phyloP scores from a whole-genome alignment of 257 asterid genomes.

The Nicotiana paniculata region DNA sequence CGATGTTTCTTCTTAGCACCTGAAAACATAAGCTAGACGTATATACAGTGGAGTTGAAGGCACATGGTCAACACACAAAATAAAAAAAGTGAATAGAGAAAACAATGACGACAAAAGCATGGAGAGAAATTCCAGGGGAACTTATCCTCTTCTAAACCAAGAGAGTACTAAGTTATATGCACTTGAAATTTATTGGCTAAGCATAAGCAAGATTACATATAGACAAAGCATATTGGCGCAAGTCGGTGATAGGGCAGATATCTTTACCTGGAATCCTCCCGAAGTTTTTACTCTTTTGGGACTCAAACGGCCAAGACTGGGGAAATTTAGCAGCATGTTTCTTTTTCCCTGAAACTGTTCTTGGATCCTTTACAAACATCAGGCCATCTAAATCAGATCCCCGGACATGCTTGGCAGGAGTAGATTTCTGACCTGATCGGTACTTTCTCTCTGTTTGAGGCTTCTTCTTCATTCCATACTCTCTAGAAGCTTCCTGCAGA shows the following conservation, averaged over 20 bases:
- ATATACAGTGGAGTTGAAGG: constrained; percentile 18
- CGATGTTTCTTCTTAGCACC: constrained; percentile 90
- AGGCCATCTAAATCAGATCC: constrained; percentile 53
- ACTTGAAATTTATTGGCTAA: not conserved
- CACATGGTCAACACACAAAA: constrained; percentile 3
- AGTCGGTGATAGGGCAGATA: not conserved
- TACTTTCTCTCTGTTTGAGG: constrained; percentile 36
- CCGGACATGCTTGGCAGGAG: constrained; percentile 24
- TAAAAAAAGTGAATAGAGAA: not conserved
- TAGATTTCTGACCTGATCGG: constrained; percentile 21
- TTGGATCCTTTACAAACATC: constrained; percentile 62
- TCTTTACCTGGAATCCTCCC: constrained; percentile 53
- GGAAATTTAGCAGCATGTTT: constrained; percentile 49
- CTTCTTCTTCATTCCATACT: constrained; percentile 54
- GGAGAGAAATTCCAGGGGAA: not conserved
- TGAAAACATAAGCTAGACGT: constrained; percentile 24
- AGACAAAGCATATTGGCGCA: not conserved
- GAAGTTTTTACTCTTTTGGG: constrained; percentile 49
- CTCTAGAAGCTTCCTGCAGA: constrained; percentile 80
- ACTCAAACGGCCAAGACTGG: constrained; percentile 61
- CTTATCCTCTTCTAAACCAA: not conserved
- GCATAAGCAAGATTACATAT: not conserved
- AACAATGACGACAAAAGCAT: not conserved
- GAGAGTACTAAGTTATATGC: not conserved
- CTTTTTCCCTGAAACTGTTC: constrained; percentile 66